These are phyloP conservation scores for Chlamydomonas sp. DNA, from an alignment of 139 green algal genomes.

Conservation along the genomic window DNA sequence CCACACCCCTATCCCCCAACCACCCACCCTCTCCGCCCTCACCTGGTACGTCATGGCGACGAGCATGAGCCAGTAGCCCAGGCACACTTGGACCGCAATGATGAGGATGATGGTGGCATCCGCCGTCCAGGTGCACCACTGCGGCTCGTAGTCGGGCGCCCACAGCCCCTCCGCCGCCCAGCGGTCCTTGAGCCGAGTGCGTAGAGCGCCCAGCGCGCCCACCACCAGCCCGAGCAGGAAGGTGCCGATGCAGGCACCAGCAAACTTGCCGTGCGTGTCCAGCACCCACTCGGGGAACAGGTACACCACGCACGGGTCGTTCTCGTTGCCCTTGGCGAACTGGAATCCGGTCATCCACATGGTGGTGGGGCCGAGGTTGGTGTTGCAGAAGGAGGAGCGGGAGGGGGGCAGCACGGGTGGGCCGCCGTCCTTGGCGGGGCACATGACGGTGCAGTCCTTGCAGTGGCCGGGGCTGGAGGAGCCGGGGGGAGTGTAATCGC, in stretches of 20 bases:
- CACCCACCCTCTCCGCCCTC: too few relatives aligned
- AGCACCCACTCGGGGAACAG: constrained; percentile 46
- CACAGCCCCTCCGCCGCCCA: neutral
- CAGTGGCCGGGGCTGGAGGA: constrained; percentile 18
- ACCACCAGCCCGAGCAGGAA: constrained; percentile 36
- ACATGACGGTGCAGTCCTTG: constrained; percentile 23
- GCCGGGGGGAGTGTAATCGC: constrained; percentile 18
- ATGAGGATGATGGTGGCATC: neutral
- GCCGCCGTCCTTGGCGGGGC: too few relatives aligned
- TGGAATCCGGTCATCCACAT: constrained; percentile 59
- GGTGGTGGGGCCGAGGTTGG: constrained; percentile 23
- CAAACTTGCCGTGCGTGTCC: constrained; percentile 40
- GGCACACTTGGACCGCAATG: constrained; percentile 5
- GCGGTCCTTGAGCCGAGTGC: neutral
- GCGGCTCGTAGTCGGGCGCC: neutral
- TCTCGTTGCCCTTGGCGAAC: neutral
- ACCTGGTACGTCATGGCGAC: constrained; percentile 44
- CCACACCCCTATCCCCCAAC: too few relatives aligned
- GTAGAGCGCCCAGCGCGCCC: neutral
- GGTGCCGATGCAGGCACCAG: constrained; percentile 43
- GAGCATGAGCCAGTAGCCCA: constrained; percentile 47
- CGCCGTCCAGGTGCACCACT: neutral
- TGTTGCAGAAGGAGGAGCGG: constrained; percentile 41
- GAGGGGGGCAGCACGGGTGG: neutral
- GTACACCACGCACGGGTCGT: constrained; percentile 43